Percentiles rank a stretch among this genome's conserved stretches.
Conservation (phyloP, 1,139 yeast genomes). For the Ogataea hybrid region DNA sequence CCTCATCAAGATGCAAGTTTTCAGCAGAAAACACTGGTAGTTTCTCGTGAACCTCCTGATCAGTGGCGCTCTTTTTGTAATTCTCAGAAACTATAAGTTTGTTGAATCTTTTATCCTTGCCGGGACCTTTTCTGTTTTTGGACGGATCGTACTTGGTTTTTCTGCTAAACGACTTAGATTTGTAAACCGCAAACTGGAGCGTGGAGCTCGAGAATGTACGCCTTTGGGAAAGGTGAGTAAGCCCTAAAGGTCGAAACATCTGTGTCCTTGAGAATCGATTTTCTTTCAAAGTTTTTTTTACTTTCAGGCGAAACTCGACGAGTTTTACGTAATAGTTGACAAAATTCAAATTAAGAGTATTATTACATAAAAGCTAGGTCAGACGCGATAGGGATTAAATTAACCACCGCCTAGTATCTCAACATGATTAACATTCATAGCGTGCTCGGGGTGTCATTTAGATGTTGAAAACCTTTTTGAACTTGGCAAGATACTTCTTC, state of each 20-base stretch:
- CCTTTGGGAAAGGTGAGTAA: conserved; percentile 2
- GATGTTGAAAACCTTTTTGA: conserved; percentile 19
- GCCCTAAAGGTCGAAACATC: neutral
- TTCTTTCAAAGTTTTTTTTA: conserved; percentile 7
- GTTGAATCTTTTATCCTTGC: conserved; percentile 29
- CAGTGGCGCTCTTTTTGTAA: conserved; percentile 24
- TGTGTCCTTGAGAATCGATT: neutral
- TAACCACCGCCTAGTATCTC: neutral
- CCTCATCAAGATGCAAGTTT: conserved; percentile 17
- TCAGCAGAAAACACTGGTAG: conserved; percentile 19
- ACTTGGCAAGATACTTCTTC: conserved; percentile 21
- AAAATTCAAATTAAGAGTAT: neutral
- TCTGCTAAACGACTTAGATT: conserved; percentile 31
- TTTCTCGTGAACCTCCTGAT: conserved; percentile 17
- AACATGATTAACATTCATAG: neutral
- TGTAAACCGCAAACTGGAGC: conserved; percentile 11
- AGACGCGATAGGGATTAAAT: neutral
- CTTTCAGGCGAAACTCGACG: neutral
- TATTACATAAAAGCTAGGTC: neutral
- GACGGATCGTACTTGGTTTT: conserved; percentile 22
- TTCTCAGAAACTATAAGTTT: conserved; percentile 24
- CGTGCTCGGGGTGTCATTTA: conserved; percentile 3
- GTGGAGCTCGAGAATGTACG: conserved; percentile 9
- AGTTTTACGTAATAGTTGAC: neutral
- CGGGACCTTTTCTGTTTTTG: conserved; percentile 31